Base-by-base conservation (phyloP, 495 filamentous ascomycete genomes). In the Neurospora sp. region DNA sequence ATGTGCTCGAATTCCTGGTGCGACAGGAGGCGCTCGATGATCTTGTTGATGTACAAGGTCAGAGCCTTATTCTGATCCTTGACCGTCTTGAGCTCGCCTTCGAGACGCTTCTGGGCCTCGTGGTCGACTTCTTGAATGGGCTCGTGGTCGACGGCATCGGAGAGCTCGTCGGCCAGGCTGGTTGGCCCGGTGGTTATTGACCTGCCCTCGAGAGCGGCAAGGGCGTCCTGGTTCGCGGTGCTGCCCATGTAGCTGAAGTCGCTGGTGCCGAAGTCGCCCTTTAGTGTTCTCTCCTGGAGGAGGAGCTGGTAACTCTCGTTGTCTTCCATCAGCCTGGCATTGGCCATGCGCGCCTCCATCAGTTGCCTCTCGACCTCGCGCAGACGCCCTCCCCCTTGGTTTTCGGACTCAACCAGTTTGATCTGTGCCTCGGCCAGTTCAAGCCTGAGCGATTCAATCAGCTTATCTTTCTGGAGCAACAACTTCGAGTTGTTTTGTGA, bases 301-400 rank as follows among this genome's bases (percentile, higher is more conserved):
- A 99, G 89, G 23, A 99, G 87, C 79, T 99, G 96, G 79, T 96
- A 99, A 80, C 93, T 97, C 80, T 99, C 96, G 77, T 98, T 98
- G 81, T 99, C 96, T 83, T 99, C 96, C 93, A 97, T 96, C 72
- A 99, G 82, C 42, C 95, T 89, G 41, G 96, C 95, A 77, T 98
- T 98, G 69, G 93, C 91, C 90, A 98, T 94, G 35, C 93, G 92
- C 38, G 93, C 91, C 75, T 98, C 96, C 77, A 97, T 87, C 49
- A 98, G 88, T 73, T 91, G 88, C 75, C 91, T 92, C 84, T 99
- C 96, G 39, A 99, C 86, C 78, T 97, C 93, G 54, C 92, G 91
- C 77, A 97, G 83, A 10, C 91, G 88, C 39, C 92, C 92, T 20
- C 94, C 95, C 40, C 94, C 95, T 79, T 90, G 88, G 80, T 97